Evolutionary conservation across 2,329 filamentous ascomycete species (phyloP), one percentile per base, ranked within the genome.

Genomic region (Fusarium sp.): DNA sequence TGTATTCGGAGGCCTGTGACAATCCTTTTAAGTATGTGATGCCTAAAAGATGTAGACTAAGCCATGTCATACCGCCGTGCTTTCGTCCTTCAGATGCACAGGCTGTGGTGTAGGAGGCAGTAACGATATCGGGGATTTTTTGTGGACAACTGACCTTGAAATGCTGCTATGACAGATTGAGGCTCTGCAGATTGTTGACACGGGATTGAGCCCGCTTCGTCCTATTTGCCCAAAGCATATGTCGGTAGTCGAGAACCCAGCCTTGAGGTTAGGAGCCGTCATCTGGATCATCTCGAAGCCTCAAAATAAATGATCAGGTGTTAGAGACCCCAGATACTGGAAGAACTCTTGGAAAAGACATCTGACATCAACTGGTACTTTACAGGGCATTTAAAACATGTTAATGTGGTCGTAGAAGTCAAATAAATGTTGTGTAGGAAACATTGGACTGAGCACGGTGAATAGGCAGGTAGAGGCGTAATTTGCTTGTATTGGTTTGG

Each of bases 241-340:
- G 14, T 6, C 16, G 6, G 11, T 9, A 25, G 30, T 9, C 29
- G 7, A 4, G 30, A 10, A 4, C 30, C 18, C 34, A 12, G 6
- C 6, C 6, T n/a, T 7, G 9, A 25, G 7, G 41, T 16, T 16
- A 4, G 9, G 41, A n/a, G 14, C 16, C 10, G n/a, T 29, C 24
- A 16, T 25, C 6, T 7, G 14, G 9, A 16, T 20, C 32, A 29
- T 5, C 24, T 42, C 10, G 32, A 41, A 13, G 34, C 34, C 34
- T 12, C 13, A 3, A 16, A n/a, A 22, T 11, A 11, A 14, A 27
- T 13, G 4, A 13, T 4, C 7, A 41, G 24, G n/a, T n/a, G n/a
- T n/a, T n/a, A 16, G 5, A 7, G 4, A 6, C n/a, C 3, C 4
- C 6, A 12, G 6, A 8, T 22, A 2, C 6, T 29, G 9, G 6